Conservation (phyloP, 352 stramenopile genomes). For the Blastocystis sp. region DNA sequence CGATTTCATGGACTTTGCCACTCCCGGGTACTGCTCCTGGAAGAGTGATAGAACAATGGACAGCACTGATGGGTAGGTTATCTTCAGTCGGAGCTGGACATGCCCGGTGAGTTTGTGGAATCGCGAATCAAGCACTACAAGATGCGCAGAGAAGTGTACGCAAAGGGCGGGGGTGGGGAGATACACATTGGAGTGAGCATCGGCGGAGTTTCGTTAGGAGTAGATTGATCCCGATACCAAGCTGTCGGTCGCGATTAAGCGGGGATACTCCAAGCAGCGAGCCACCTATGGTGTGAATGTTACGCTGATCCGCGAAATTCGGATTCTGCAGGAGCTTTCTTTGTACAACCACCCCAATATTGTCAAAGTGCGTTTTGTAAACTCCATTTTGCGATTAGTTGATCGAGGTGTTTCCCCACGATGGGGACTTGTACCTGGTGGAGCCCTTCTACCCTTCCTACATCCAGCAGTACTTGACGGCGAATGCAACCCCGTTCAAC, state of each 20-base stretch:
- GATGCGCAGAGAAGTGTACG: constrained; percentile 66
- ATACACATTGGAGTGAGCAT: constrained; percentile 45
- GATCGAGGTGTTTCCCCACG: constrained; percentile 66
- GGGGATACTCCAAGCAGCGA: constrained; percentile 55
- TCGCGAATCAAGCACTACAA: constrained; percentile 68
- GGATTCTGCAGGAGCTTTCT: constrained; percentile 27
- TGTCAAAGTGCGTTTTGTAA: constrained; percentile 6
- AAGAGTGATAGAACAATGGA: background rate
- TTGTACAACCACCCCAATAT: constrained; percentile 54
- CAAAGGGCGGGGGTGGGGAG: constrained; percentile 48
- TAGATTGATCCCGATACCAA: constrained; percentile 64
- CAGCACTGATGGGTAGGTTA: constrained; percentile 10
- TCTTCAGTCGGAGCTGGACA: constrained; percentile 67
- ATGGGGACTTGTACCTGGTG: constrained; percentile 60
- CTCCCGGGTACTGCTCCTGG: constrained; percentile 65
- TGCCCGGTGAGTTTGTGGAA: constrained; percentile 67
- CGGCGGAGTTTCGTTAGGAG: background rate
- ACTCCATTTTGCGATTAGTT: background rate
- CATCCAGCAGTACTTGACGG: constrained; percentile 51
- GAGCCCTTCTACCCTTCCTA: constrained; percentile 66
- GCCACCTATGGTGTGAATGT: constrained; percentile 17
- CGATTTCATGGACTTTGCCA: constrained; percentile 58
- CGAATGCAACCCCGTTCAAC: constrained; percentile 34
- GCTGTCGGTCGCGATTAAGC: constrained; percentile 39
- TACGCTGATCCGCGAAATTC: constrained; percentile 61